Base-by-base conservation (phyloP, 345 rosid genomes). In the Lepidium sativum region DNA sequence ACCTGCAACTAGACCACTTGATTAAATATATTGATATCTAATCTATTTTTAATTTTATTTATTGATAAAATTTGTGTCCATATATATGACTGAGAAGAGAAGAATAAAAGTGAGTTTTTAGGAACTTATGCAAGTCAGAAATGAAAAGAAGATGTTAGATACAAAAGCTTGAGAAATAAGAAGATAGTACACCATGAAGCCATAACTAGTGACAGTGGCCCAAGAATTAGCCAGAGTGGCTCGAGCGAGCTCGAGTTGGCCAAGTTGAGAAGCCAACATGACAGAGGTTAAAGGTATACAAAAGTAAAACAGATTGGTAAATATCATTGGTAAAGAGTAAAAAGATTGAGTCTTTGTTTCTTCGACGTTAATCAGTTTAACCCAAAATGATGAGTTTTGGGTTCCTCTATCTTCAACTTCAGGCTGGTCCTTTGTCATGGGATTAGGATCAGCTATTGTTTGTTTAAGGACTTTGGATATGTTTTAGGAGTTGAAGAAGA, bases 201-300 rank as follows among this genome's bases (percentile, higher is more conserved):
- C 89, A 49, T 80, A 72, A 51, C 96, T 92, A 6, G 95, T 84
- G 80, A 82, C 83, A n/a, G 74, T 64, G 71, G 86, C 85, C 98
- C 95, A 91, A 3, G 92, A 84, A 69, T 83, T 86, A 65, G 87
- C 96, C 4, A 91, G 90, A 29, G 96, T 86, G 55, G 98, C 83
- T 13, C 90, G 88, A 12, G 98, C 95, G 1, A 91, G 95, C 55
- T 88, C 73, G 27, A 75, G 84, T 41, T 80, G 58, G 20, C 96
- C 94, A 6, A 83, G 83, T 47, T 84, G 91, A 35, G 91, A 91
- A 42, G 94, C 88, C 16, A 84, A 80, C 89, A 91, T 91, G 41
- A 86, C 89, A 13, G 97, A 91, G 4, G 81, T 84, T 58, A 88
- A 57, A 16, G 89, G 63, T 33, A 86, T 80, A 9, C 75, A 71